These are phyloP conservation scores for Phytophthora parvispora DNA, from an alignment of 352 stramenopile species.

Conservation along the genomic window DNA sequence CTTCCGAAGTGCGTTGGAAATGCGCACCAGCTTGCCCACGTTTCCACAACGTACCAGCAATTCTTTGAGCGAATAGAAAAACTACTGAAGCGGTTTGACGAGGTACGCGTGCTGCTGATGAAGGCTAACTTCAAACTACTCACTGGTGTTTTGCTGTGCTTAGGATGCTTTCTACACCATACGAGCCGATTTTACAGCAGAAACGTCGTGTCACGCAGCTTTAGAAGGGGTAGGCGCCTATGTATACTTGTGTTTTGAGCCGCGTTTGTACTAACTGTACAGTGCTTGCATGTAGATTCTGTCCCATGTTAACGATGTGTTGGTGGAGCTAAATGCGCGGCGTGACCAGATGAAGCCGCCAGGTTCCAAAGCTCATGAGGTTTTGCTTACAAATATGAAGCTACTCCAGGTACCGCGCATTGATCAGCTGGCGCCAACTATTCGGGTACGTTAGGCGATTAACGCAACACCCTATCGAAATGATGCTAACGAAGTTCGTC, in stretches of 20 bases:
- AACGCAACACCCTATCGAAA: background rate
- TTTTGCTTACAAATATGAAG: constrained; percentile 53
- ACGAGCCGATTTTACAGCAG: constrained; percentile 9
- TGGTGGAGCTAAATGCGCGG: constrained; percentile 56
- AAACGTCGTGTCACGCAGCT: constrained; percentile 23
- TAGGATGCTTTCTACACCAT: constrained; percentile 28
- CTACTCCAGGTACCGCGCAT: constrained; percentile 46
- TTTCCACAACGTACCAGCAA: constrained; percentile 42
- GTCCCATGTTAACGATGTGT: constrained; percentile 39
- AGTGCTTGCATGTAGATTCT: constrained; percentile 43
- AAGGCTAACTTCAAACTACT: background rate
- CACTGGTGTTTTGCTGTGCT: background rate
- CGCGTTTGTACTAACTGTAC: background rate
- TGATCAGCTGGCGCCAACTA: constrained; percentile 41
- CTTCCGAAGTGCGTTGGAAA: constrained; percentile 37
- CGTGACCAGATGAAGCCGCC: constrained; percentile 63
- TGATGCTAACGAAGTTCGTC: background rate
- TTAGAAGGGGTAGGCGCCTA: constrained; percentile 27
- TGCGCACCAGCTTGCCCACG: constrained; percentile 33
- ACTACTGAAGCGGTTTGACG: constrained; percentile 32
- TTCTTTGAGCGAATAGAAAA: constrained; percentile 49
- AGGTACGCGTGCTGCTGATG: constrained; percentile 7
- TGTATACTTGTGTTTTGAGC: background rate
- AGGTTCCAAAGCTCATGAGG: constrained; percentile 45
- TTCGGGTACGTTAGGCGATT: constrained; percentile 30